Evolutionary conservation across 2,329 filamentous ascomycete genomes (phyloP), one percentile per base, ranked within the genome.

Genomic region (Penicillium sp.): DNA sequence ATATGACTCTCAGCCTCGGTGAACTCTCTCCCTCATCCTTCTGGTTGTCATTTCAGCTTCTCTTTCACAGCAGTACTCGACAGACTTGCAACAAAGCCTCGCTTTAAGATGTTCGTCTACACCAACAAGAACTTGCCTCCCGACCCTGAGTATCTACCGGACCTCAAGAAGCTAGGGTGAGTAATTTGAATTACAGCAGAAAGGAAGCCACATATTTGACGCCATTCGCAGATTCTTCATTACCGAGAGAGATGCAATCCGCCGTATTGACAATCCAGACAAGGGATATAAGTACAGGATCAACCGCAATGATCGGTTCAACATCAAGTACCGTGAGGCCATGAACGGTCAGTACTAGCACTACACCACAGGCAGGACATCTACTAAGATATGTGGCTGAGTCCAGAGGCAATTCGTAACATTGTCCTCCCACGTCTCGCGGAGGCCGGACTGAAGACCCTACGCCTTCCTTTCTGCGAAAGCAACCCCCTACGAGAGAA

Each of bases 281-380:
- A 77, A 81, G 59, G 86, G 85, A 66, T 95, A 90, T 76, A 82
- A 89, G 61, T 96, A 81, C 78, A 86, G 85, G 68, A 71, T 88
- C 48, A 87, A 82, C 67, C 85, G 83, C 61, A 91, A 90, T 70
- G 77, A 82, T n/a, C 85, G 90, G 34, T 81, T 87, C 73, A 96
- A 96, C 69, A 81, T 87, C 38, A 78, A 87, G 18, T 89, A 90
- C 63, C 81, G 86, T 16, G 88, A 88, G 59, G 79, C 85, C 36
- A 85, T 95, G 72, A 87, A 95, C 63, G 74, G 90, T 89, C 69
- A 60, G 77, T 69, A n/a, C 13, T 42, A 47, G 44, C 31, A 15
- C 36, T 12, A 4, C 10, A 23, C 12, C 28, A 23, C 12, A 12
- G 36, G 36, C 24, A 39, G 18, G 29, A 10, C 34, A 45, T 38